These are phyloP conservation scores for Fusarium circinatum DNA, from an alignment of 2,329 filamentous ascomycete species.

Conservation along the genomic window DNA sequence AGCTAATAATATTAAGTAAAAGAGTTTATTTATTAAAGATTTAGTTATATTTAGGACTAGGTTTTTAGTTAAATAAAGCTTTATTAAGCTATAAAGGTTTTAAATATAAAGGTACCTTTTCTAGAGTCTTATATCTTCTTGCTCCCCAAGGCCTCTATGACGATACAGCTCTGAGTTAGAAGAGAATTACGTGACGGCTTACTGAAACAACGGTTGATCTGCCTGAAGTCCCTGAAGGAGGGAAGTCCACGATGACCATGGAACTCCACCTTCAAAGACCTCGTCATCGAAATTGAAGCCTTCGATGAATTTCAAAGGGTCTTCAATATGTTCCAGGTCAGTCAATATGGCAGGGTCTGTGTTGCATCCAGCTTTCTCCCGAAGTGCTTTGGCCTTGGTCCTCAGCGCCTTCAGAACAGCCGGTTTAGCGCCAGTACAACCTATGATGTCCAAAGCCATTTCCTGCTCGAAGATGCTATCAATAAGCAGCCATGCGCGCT, in stretches of 20 bases:
- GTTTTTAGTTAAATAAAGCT: no score
- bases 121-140: not conserved
- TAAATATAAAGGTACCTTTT: not conserved
- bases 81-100: no score
- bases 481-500: not conserved
- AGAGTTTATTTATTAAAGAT: no score
- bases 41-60: no score
- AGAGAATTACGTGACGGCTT: rapidly evolving
- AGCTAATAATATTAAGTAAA: no score
- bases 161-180: rapidly evolving
- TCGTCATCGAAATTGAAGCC: not conserved
- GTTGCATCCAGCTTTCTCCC: rapidly evolving
- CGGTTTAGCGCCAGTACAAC: not conserved
- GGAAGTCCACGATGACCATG: not conserved
- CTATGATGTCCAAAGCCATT: not conserved
- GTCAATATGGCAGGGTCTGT: rapidly evolving
- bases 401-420: not conserved
- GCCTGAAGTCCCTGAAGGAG: not conserved
- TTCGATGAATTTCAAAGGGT: not conserved
- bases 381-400: not conserved
- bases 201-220: not conserved
- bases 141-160: rapidly evolving
- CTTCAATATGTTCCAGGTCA: not conserved
- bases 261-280: not conserved
- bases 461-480: not conserved